A percentile compares a stretch with the other conserved stretches of the same genome.
Evolutionary conservation across 2,329 filamentous ascomycete species (phyloP).

Genomic region (Emericellopsis cladophorae): DNA sequence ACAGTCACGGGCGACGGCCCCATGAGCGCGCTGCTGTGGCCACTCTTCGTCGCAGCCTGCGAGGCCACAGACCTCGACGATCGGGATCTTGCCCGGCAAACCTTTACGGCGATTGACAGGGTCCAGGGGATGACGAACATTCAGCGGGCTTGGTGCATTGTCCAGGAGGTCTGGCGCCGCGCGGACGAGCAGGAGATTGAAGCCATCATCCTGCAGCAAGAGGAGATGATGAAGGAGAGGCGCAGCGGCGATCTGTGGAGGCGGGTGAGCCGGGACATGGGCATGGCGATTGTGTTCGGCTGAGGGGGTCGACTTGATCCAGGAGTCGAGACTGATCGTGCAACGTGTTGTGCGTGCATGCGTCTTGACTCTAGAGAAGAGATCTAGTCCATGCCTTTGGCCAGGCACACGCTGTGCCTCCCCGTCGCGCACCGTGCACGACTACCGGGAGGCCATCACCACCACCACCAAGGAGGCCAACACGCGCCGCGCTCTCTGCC

Average conservation of each 20-base stretch:
- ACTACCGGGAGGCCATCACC: no score
- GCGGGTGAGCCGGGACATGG: conserved; percentile 43
- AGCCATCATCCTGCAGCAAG: conserved; percentile 1
- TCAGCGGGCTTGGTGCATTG: conserved; percentile 44
- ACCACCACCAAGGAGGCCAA: no score
- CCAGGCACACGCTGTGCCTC: no score
- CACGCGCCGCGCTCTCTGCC: no score
- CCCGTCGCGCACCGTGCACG: no score
- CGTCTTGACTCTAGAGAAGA: no score
- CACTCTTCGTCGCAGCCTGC: conserved; percentile 49
- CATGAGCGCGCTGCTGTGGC: conserved; percentile 53
- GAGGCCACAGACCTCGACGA: conserved; percentile 40
- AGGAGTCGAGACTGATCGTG: no score
- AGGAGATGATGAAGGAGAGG: conserved; percentile 5
- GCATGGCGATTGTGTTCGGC: conserved; percentile 47
- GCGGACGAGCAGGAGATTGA: conserved; percentile 22
- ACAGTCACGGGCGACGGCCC: conserved; percentile 44
- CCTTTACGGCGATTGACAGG: conserved; percentile 39
- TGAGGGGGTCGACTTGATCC: conserved; percentile 13
- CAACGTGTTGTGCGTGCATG: no score
- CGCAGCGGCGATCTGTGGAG: conserved; percentile 35
- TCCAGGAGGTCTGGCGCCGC: conserved; percentile 48
- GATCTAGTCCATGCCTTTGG: no score
- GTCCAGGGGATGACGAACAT: conserved; percentile 57
- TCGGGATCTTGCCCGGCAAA: conserved; percentile 32